Base-by-base conservation (phyloP, 352 stramenopile genomes). In the Pythium guiyangense region DNA sequence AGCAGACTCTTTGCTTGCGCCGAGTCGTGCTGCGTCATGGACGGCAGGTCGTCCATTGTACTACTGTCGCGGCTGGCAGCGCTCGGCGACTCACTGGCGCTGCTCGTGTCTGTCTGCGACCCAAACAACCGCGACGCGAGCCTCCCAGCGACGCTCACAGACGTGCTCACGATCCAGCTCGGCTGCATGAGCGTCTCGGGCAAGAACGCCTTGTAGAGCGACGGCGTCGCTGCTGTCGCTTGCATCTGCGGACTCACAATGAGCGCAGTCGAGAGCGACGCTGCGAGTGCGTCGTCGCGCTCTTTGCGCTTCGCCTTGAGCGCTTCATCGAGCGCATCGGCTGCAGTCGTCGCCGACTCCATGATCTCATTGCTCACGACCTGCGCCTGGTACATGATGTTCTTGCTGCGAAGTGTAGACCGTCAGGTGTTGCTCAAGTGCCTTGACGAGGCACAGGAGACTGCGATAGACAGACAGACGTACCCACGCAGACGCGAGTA, bases 341-440 rank as follows among this genome's bases (percentile, higher is more conserved):
- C 84, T 6, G 84, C 84, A 6, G 75, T 66, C 18, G 69, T 65
- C 8, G 84, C 84, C 8, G 84, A 91, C 11, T 87, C 71, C 80
- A 94, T 89, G 39, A 91, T 86, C 40, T 64, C 76, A 15, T 48
- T 69, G 39, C 70, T 77, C 15, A 94, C 73, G 8, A 86, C 71
- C 68, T 94, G 81, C 17, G 77, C 70, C 59, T 92, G 78, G 54
- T 91, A 94, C 52, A 84, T 51, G 26, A 94, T 61, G 31, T 86
- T 90, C 46, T 94, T 94, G 20, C 84, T 90, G 31, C 14, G 12
- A 6, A 17, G n/a, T n/a, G 2, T 26, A 27, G 20, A 52, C 11
- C 63, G 1, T 15, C 55, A 44, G 11, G 17, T 44, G 39, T n/a
- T 15, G 17, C 39, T 4, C 17, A 10, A 44, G 29, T 34, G 4